Conservation (phyloP, 306 rosid genomes). For the Begonia fuchsioides region DNA sequence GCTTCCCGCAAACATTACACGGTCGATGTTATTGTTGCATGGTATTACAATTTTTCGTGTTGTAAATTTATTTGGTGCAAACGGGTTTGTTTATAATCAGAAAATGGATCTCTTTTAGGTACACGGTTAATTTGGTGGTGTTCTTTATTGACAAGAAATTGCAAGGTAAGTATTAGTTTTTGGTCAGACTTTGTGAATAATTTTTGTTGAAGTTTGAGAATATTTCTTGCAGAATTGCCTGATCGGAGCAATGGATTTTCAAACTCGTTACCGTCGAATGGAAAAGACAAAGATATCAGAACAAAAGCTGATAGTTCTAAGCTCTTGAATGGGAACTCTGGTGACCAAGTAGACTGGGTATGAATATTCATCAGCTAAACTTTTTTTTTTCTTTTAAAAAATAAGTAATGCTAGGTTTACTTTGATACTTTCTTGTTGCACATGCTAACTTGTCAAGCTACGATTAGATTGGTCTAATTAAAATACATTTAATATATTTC, state of each 20-base stretch:
- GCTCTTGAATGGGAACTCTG: constrained; percentile 73
- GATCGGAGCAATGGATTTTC: constrained; percentile 60
- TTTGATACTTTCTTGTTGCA: too few species aligned
- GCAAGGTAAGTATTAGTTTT: constrained; percentile 40
- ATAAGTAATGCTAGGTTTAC: too few species aligned
- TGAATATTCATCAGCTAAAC: background rate
- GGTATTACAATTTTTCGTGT: constrained; percentile 21
- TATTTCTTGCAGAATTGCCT: constrained; percentile 48
- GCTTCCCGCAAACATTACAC: constrained; percentile 99
- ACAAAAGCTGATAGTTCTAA: constrained; percentile 87
- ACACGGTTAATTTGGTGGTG: constrained; percentile 91
- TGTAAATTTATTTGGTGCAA: too few species aligned
- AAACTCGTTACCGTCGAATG: constrained; percentile 55
- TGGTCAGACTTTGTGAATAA: background rate
- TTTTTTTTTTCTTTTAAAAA: background rate
- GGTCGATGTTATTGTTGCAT: constrained; percentile 93
- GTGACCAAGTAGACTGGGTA: constrained; percentile 89
- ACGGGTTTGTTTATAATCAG: background rate
- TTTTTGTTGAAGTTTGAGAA: background rate
- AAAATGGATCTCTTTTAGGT: constrained; percentile 39
- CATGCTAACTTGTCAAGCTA: too few species aligned
- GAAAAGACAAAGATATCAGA: constrained; percentile 58
- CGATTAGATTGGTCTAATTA: too few species aligned
- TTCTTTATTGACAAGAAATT: constrained; percentile 74
- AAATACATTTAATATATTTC: too few species aligned